phyloP scores from a whole-genome alignment of 164 flowering plant genomes.

The Magnolia changhungtana region DNA sequence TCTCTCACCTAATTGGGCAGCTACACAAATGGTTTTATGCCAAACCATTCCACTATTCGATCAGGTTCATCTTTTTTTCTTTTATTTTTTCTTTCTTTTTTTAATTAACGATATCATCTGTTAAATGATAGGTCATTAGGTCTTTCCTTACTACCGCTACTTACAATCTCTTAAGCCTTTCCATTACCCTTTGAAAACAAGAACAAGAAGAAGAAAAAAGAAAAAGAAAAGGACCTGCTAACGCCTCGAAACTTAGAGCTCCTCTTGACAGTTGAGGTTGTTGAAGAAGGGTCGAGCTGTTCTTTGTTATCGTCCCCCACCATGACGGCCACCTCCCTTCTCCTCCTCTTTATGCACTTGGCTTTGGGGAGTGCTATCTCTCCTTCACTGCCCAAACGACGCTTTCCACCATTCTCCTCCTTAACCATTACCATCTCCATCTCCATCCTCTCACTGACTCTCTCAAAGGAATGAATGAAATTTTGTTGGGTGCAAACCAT shows the following conservation, averaged over 20 bases:
- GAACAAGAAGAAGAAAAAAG: background rate
- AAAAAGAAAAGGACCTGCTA: conserved; percentile 35
- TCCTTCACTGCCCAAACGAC: conserved; percentile 14
- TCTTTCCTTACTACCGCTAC: no score
- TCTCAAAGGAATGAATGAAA: background rate
- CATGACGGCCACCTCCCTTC: conserved; percentile 23
- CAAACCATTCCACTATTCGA: no score
- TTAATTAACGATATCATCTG: no score
- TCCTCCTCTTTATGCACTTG: conserved; percentile 39
- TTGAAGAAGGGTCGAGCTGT: conserved; percentile 25
- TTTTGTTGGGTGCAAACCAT: no score
- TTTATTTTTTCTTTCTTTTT: no score
- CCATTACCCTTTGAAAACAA: no score
- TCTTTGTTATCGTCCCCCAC: conserved; percentile 11
- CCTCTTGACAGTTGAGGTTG: conserved; percentile 45
- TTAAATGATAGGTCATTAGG: no score
- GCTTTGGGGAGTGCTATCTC: background rate
- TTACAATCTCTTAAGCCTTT: no score
- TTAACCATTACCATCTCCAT: conserved; percentile 32
- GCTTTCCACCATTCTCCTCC: conserved; percentile 23
- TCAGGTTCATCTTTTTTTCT: no score
- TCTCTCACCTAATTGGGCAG: no score
- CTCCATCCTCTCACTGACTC: background rate
- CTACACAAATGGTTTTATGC: no score
- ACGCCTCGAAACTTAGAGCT: conserved; percentile 63